phyloP scores from a whole-genome alignment of 164 flowering plant species.

The Cinnamomum chago region DNA sequence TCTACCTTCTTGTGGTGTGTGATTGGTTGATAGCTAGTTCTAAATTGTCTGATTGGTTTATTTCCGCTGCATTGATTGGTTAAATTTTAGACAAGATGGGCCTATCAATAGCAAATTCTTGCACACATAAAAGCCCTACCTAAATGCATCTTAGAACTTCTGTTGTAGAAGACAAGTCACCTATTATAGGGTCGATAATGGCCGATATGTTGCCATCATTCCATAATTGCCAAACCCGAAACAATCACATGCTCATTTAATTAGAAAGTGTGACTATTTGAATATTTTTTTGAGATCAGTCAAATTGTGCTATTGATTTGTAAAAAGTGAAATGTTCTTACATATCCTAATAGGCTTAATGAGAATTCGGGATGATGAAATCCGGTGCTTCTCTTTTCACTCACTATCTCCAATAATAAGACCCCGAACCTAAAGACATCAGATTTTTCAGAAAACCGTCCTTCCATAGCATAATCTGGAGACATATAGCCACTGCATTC shows the following conservation, averaged over 20 bases:
- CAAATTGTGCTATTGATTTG: not conserved
- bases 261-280: not conserved
- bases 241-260: not conserved
- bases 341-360: conserved; percentile 8
- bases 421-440: conserved; percentile 40
- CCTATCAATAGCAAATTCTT: conserved; percentile 10
- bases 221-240: conserved; percentile 13
- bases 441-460: conserved; percentile 12
- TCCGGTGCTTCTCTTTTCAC: conserved; percentile 32
- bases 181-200: not conserved
- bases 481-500: conserved; percentile 7
- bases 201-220: not conserved
- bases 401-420: conserved; percentile 41
- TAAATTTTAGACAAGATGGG: no score
- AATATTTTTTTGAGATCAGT: not conserved
- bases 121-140: conserved; percentile 13
- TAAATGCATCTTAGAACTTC: conserved; percentile 12
- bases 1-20: no score
- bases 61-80: no score
- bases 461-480: conserved; percentile 7
- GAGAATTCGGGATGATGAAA: not conserved
- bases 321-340: not conserved
- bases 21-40: no score
- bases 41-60: no score
- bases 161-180: not conserved